A percentile compares a stretch with the other conserved stretches of the same genome.
phyloP scores from a whole-genome alignment of 768 basidiomycete species.

The Auricularia sp. region DNA sequence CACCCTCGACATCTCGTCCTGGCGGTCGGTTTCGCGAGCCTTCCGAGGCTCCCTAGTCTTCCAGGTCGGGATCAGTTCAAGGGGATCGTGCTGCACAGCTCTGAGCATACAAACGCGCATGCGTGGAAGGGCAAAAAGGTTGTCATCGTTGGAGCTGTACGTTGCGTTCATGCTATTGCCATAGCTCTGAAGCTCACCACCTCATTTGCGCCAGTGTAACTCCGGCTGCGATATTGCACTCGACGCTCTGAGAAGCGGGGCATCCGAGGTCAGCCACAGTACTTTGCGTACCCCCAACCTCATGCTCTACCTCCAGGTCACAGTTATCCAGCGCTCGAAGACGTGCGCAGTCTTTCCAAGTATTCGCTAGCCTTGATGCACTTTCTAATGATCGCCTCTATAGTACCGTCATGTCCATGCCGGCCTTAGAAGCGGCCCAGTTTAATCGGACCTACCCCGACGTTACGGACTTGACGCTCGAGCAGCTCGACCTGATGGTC shows the following conservation, averaged over 20 bases:
- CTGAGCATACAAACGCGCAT: too few relatives aligned
- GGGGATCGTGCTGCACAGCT: not conserved
- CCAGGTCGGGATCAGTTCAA: not conserved
- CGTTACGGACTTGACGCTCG: not conserved
- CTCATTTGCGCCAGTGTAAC: not conserved
- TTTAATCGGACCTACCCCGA: not conserved
- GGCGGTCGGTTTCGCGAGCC: not conserved
- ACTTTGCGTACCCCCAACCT: not conserved
- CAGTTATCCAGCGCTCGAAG: not conserved
- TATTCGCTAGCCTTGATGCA: too few relatives aligned
- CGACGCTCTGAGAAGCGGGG: not conserved
- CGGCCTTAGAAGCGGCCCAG: not conserved
- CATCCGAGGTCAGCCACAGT: not conserved
- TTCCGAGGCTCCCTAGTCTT: not conserved
- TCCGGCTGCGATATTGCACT: conserved; percentile 3
- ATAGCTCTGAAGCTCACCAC: too few relatives aligned
- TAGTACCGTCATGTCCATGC: not conserved
- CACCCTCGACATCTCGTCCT: not conserved
- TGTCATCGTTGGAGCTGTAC: not conserved
- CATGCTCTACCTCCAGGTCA: not conserved
- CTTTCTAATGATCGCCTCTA: too few relatives aligned
- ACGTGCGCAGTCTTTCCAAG: not conserved
- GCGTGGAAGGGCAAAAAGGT: not conserved
- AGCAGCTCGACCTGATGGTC: not conserved
- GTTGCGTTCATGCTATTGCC: not conserved